phyloP scores from a whole-genome alignment of 768 basidiomycete genomes.

The Leccinum variicolor region DNA sequence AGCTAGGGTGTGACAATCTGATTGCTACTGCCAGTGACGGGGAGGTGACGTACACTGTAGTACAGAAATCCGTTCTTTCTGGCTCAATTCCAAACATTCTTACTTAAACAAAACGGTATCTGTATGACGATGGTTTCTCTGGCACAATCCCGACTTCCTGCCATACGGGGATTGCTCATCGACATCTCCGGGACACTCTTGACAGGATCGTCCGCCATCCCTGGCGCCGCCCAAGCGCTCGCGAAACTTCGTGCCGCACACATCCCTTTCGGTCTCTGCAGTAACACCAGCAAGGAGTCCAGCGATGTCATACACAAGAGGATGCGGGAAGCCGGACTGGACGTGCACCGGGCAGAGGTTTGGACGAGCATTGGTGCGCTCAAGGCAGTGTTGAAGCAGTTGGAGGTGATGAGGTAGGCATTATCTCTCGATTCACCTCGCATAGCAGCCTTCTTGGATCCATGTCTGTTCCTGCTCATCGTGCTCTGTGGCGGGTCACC shows the following conservation, averaged over 20 bases:
- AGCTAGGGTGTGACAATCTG: too few species aligned
- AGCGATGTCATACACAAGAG: slow-evolving; percentile 39
- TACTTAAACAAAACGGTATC: too few species aligned
- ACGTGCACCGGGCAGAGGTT: slow-evolving; percentile 41
- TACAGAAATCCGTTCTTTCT: too few species aligned
- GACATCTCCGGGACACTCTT: slow-evolving; percentile 70
- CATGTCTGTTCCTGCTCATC: background rate
- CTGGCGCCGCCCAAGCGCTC: slow-evolving; percentile 36
- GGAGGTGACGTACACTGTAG: too few species aligned
- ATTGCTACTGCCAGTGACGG: too few species aligned
- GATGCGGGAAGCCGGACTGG: slow-evolving; percentile 49
- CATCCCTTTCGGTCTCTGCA: slow-evolving; percentile 55
- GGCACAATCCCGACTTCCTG: background rate
- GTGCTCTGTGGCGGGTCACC: too few species aligned
- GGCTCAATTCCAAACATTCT: too few species aligned
- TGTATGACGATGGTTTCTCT: background rate
- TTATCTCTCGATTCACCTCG: background rate
- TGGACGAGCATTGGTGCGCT: slow-evolving; percentile 67
- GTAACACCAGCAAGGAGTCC: slow-evolving; percentile 69
- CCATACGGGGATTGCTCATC: slow-evolving; percentile 51
- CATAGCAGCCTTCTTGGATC: background rate
- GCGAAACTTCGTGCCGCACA: slow-evolving; percentile 28
- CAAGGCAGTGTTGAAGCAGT: slow-evolving; percentile 39
- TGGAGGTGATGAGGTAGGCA: slow-evolving; percentile 40
- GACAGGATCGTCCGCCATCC: slow-evolving; percentile 47